Evolutionary conservation across 257 asterid genomes (phyloP), one percentile per base, ranked within the genome.

Genomic region (Knoxia roxburghii): DNA sequence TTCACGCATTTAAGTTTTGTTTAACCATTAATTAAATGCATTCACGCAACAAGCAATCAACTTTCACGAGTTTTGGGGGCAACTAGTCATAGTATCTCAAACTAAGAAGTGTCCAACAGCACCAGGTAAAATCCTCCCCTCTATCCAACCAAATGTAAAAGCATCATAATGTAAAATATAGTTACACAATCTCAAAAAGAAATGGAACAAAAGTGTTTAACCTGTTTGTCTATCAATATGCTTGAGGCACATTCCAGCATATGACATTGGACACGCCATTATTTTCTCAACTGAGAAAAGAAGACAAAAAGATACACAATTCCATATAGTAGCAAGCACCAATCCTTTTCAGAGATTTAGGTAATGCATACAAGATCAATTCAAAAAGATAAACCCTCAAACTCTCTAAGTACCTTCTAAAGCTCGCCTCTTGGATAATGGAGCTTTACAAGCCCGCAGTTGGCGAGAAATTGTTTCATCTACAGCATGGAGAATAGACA

Each of bases 381-480:
- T 32, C 0, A 56, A 4, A 48, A 3, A 63, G 37, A 23, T 23
- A 64, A 17, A 41, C 26, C 63, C 50, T 37, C 75, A 75, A 32
- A 68, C 49, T 61, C 41, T 68, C 71, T 39, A 55, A 74, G n/a
- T 79, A 94, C 99, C 99, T 85, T 90, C 97, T 67, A 77, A 24
- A 72, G 69, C 79, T 76, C 83, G 83, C 78, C 77, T 85, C 81
- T 78, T 88, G 24, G 90, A 77, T 23, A 75, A 58, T 61, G 86
- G 82, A 73, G 97, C 85, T 85, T 84, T 94, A 83, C 91, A 85
- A 76, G 96, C 99, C 73, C 93, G 90, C 74, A 94, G 68, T 70
- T 90, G 97, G 59, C 99, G 95, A 77, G 90, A 84, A 80, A 94
- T 78, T 57, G 87, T 90, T 82, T 90, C 99, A 59, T 90, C 99